phyloP scores from a whole-genome alignment of 805 yeast genomes.

The Suhomyces sp. region DNA sequence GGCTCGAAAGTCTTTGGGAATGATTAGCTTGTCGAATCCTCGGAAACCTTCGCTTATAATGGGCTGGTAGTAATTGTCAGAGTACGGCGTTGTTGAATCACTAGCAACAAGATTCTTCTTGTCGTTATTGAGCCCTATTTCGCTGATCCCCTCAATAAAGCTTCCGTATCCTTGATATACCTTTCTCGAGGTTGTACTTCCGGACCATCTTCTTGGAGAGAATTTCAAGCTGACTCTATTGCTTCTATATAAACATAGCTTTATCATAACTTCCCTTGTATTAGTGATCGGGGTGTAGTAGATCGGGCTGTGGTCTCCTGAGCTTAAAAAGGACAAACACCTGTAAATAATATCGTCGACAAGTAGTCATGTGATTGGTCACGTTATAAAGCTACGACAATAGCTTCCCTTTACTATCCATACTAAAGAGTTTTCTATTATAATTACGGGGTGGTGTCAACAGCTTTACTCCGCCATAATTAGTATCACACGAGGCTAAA shows the following conservation, averaged over 20 bases:
- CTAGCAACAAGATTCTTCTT: background rate
- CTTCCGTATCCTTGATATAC: background rate
- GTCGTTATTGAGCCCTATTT: background rate
- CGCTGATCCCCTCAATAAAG: conserved; percentile 1
- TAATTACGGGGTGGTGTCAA: no score
- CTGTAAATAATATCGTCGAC: background rate
- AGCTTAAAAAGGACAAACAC: background rate
- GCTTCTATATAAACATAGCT: conserved; percentile 6
- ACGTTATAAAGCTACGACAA: background rate
- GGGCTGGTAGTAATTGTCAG: conserved; percentile 25
- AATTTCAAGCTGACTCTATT: conserved; percentile 1
- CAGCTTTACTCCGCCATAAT: no score
- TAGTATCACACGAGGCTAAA: background rate
- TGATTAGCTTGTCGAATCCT: conserved; percentile 21
- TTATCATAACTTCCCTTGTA: conserved; percentile 6
- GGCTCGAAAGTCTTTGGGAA: conserved; percentile 13
- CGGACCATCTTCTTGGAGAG: background rate
- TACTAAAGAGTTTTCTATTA: background rate
- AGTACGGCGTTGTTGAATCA: conserved; percentile 17
- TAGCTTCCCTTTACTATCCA: background rate
- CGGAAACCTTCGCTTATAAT: conserved; percentile 23
- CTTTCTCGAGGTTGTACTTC: background rate
- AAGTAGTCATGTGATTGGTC: background rate
- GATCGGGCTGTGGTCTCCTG: background rate
- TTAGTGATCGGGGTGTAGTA: background rate